Evolutionary conservation across 805 yeast genomes (phyloP).

Genomic region (Naumovozyma dairenensis): DNA sequence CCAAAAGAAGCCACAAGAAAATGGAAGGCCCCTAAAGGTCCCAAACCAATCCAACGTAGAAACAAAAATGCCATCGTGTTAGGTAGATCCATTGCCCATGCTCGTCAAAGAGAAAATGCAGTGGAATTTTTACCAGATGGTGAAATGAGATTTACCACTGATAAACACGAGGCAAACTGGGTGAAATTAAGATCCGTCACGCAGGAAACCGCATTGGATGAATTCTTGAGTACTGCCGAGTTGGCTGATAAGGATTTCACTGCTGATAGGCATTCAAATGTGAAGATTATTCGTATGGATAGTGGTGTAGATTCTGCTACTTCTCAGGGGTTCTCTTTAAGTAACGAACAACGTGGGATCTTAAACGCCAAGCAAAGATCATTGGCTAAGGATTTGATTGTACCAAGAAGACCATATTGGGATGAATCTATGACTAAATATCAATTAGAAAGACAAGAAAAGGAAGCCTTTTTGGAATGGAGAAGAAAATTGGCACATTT

Average conservation of each 20-base stretch:
- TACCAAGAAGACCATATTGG: slow-evolving; percentile 94
- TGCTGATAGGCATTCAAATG: slow-evolving; percentile 76
- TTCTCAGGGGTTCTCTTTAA: slow-evolving; percentile 49
- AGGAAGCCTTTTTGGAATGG: slow-evolving; percentile 88
- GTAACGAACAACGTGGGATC: slow-evolving; percentile 54
- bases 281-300: slow-evolving; percentile 73
- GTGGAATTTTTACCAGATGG: slow-evolving; percentile 74
- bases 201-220: slow-evolving; percentile 89
- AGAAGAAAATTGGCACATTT: slow-evolving; percentile 78
- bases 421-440: slow-evolving; percentile 54
- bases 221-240: slow-evolving; percentile 89
- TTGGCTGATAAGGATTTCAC: slow-evolving; percentile 93
- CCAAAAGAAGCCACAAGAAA: slow-evolving; percentile 47
- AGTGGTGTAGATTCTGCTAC: slow-evolving; percentile 31
- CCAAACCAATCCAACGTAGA: slow-evolving; percentile 78
- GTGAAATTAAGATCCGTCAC: slow-evolving; percentile 88
- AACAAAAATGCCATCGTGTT: slow-evolving; percentile 77
- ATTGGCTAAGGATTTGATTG: slow-evolving; percentile 63
- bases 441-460: slow-evolving; percentile 79
- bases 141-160: slow-evolving; percentile 80
- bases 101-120: slow-evolving; percentile 57
- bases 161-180: slow-evolving; percentile 77
- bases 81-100: slow-evolving; percentile 74
- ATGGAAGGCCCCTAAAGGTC: slow-evolving; percentile 87
- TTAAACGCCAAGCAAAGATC: slow-evolving; percentile 54